These are phyloP conservation scores for Erythrophleum fordii DNA, from an alignment of 306 rosid genomes.

Conservation along the genomic window DNA sequence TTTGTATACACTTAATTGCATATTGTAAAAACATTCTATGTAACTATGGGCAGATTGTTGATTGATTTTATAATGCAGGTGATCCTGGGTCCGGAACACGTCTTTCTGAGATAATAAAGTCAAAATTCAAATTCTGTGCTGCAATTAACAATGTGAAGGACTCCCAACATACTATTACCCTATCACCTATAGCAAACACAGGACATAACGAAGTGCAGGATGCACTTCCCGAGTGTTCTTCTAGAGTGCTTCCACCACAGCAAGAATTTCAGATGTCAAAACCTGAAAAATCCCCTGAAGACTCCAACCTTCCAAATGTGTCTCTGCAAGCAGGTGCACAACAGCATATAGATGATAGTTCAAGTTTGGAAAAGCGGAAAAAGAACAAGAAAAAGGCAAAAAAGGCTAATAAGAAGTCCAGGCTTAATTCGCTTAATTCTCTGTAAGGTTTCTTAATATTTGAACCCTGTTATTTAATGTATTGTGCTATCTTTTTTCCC, in stretches of 20 bases:
- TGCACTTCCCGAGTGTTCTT: constrained; percentile 25
- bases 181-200: neutral
- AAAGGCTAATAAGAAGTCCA: constrained; percentile 51
- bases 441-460: constrained; percentile 45
- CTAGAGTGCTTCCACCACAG: constrained; percentile 10
- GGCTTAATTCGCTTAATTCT: constrained; percentile 28
- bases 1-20: constrained; percentile 11
- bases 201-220: constrained; percentile 23
- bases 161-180: neutral
- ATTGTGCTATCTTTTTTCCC: neutral
- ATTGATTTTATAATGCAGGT: constrained; percentile 39
- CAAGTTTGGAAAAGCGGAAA: constrained; percentile 46
- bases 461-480: constrained; percentile 8
- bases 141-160: constrained; percentile 32
- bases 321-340: constrained; percentile 36
- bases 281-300: constrained; percentile 22
- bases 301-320: constrained; percentile 31
- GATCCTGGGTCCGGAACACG: constrained; percentile 38
- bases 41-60: neutral
- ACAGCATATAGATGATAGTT: constrained; percentile 26
- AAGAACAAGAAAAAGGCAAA: constrained; percentile 52
- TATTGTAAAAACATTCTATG: neutral
- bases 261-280: constrained; percentile 38
- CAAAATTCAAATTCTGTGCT: constrained; percentile 45
- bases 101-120: constrained; percentile 46